A percentile compares a stretch with the other conserved stretches of the same genome.
Evolutionary conservation across 306 rosid species (phyloP).

Genomic region (Herpetospermum pedunculosum): DNA sequence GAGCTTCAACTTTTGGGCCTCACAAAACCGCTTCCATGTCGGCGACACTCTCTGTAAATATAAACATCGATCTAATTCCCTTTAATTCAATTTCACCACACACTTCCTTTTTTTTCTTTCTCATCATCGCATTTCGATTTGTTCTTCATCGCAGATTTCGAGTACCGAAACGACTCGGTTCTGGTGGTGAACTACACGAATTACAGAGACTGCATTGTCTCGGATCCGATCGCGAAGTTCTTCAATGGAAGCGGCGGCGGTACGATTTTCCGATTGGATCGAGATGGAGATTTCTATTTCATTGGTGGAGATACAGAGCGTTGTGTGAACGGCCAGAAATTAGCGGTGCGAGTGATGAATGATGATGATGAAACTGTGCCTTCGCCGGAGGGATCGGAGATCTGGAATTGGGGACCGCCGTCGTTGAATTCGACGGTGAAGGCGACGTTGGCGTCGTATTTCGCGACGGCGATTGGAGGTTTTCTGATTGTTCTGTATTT

Average conservation of each 20-base stretch:
- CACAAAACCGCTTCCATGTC: not conserved
- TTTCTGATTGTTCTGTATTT: constrained; percentile 5
- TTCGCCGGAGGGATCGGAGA: constrained; percentile 7
- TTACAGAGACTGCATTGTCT: constrained; percentile 4
- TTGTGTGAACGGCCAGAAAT: not conserved
- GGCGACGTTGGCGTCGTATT: not conserved
- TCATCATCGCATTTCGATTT: not conserved
- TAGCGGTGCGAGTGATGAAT: not conserved
- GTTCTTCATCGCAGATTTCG: constrained; percentile 7
- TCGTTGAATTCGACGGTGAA: constrained; percentile 12
- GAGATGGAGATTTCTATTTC: constrained; percentile 7
- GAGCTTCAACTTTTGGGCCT: not conserved
- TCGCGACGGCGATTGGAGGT: constrained; percentile 1
- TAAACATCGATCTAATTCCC: not conserved
- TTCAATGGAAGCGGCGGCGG: not conserved
- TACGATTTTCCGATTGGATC: constrained; percentile 2
- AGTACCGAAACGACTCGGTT: constrained; percentile 12
- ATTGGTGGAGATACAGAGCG: constrained; percentile 5
- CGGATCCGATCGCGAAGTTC: constrained; percentile 3
- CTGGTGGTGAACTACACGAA: constrained; percentile 10
- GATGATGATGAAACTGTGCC: not conserved
- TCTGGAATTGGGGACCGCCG: constrained; percentile 16
- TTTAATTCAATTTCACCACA: not conserved
- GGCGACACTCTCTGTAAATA: not conserved
- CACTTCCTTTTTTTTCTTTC: not conserved